Percentiles rank a stretch among this genome's conserved stretches.
Evolutionary conservation across 139 green algal genomes (phyloP).

Genomic region (Coccomyxa sp.): DNA sequence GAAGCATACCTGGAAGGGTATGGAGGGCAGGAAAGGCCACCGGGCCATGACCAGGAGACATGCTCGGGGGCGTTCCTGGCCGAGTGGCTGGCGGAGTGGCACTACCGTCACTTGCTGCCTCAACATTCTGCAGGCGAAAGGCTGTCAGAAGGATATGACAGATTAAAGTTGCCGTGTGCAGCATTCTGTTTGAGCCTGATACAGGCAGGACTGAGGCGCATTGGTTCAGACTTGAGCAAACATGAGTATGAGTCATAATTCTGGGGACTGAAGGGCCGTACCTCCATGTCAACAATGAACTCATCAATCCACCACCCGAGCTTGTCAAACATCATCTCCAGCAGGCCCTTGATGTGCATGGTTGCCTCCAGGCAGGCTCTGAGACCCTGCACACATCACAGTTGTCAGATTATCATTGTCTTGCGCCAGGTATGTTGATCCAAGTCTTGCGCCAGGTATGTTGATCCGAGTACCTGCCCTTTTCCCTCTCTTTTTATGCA

Average conservation of each 20-base stretch:
- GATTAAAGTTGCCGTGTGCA: neutral
- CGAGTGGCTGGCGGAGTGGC: slow-evolving; percentile 1
- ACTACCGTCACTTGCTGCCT: neutral
- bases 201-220: too few species aligned
- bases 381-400: slow-evolving; percentile 67
- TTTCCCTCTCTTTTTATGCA: too few species aligned
- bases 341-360: slow-evolving; percentile 45
- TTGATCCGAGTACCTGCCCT: too few species aligned
- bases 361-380: slow-evolving; percentile 23
- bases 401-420: too few species aligned
- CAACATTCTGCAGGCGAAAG: neutral
- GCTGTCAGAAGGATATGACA: neutral
- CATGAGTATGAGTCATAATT: neutral
- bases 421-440: too few species aligned
- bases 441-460: too few species aligned
- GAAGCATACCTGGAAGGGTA: too few species aligned
- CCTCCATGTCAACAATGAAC: slow-evolving; percentile 25
- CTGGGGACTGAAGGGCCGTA: neutral
- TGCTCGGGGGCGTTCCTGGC: neutral
- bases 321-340: slow-evolving; percentile 80
- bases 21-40: too few species aligned
- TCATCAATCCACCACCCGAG: slow-evolving; percentile 50
- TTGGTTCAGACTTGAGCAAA: neutral
- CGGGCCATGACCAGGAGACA: neutral
- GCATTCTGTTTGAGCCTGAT: too few species aligned